Conservation (phyloP, 1,284 basidiomycete genomes). For the Puccinia coronata region DNA sequence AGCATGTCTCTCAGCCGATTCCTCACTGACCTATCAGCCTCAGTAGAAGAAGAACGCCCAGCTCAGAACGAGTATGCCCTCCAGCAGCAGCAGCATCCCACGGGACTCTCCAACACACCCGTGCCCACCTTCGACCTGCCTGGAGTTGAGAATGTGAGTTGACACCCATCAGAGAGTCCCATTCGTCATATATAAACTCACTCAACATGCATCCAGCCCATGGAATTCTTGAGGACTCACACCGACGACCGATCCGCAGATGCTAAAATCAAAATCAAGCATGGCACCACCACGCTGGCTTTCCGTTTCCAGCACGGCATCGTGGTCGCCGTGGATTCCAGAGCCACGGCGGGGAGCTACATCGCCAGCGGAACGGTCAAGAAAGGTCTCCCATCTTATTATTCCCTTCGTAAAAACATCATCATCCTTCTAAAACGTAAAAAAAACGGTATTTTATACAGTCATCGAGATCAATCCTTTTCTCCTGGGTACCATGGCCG, state of each 20-base stretch:
- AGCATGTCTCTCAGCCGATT: conserved; percentile 27
- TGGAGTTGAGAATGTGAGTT: conserved; percentile 46
- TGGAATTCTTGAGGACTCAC: conserved; percentile 80
- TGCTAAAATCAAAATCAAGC: conserved; percentile 85
- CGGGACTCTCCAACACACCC: conserved; percentile 13
- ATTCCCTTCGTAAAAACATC: background rate
- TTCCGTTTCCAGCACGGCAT: conserved; percentile 97
- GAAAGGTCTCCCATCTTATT: conserved; percentile 25
- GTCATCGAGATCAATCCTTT: conserved; percentile 99
- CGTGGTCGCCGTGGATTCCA: conserved; percentile 94
- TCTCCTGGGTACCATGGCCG: conserved; percentile 97
- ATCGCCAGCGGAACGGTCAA: conserved; percentile 67
- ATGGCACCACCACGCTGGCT: conserved; percentile 97
- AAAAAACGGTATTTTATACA: background rate
- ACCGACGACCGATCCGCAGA: conserved; percentile 78
- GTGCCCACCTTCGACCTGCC: conserved; percentile 45
- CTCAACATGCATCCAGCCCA: too few relatives aligned
- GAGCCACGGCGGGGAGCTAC: conserved; percentile 96
- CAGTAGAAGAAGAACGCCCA: conserved; percentile 13
- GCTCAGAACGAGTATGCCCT: conserved; percentile 32
- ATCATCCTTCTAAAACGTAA: background rate
- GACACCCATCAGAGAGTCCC: too few relatives aligned
- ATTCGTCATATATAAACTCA: background rate
- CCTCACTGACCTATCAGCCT: background rate
- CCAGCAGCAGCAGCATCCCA: background rate